Conservation (phyloP, 352 stramenopile genomes). For the Phytophthora syringae region DNA sequence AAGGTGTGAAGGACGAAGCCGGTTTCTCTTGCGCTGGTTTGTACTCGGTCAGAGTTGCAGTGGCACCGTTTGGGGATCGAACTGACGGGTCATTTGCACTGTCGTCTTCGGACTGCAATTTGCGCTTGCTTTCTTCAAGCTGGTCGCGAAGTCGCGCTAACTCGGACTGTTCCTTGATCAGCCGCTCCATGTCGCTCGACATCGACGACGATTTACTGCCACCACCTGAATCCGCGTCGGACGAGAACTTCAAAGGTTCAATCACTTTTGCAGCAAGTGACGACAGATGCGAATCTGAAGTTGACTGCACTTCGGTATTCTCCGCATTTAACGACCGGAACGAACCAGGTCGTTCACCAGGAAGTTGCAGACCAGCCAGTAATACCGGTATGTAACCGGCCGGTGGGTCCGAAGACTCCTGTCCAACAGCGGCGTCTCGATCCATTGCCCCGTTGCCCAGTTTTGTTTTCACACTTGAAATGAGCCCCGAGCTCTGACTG, state of each 20-base stretch:
- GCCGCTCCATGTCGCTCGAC: constrained; percentile 56
- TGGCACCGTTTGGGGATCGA: constrained; percentile 37
- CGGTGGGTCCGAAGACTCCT: constrained; percentile 30
- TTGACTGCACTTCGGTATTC: constrained; percentile 8
- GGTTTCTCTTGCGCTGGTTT: constrained; percentile 28
- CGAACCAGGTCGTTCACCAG: constrained; percentile 37
- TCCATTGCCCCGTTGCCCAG: constrained; percentile 24
- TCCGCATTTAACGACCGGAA: constrained; percentile 24
- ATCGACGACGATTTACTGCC: constrained; percentile 18
- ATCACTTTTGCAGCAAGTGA: constrained; percentile 52
- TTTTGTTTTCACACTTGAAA: constrained; percentile 60
- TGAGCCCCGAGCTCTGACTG: constrained; percentile 58
- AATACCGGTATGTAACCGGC: constrained; percentile 59
- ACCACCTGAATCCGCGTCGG: not conserved
- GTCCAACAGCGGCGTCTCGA: constrained; percentile 19
- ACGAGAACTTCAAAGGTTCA: constrained; percentile 39
- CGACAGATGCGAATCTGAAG: constrained; percentile 11
- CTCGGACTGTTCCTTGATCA: constrained; percentile 80
- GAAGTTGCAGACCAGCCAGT: constrained; percentile 50
- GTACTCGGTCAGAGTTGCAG: constrained; percentile 24
- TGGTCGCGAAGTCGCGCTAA: constrained; percentile 63
- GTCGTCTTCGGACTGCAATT: constrained; percentile 49
- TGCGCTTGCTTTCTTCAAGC: constrained; percentile 73
- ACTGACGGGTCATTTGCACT: constrained; percentile 5
- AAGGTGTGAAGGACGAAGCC: constrained; percentile 26